A percentile compares a stretch with the other conserved stretches of the same genome.
Conservation (phyloP, 192 early-diverging fungal species). For the Linnemannia elongata region DNA sequence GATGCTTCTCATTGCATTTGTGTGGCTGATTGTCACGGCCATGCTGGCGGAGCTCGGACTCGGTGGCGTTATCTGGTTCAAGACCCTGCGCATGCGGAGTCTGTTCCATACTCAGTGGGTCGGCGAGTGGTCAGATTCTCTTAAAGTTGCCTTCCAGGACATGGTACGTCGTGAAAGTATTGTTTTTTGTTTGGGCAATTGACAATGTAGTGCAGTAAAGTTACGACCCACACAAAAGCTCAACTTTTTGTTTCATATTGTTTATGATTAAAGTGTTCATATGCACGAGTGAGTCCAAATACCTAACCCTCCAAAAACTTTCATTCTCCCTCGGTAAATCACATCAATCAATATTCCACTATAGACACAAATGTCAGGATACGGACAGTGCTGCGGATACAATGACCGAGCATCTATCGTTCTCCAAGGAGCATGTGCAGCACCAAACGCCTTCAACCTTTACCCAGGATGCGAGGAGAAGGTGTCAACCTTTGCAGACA, state of each 20-base stretch:
- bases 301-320: neutral
- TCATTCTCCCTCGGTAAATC: neutral
- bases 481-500: conserved; percentile 41
- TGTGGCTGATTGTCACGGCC: conserved; percentile 38
- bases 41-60: conserved; percentile 43
- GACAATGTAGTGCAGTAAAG: neutral
- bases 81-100: conserved; percentile 53
- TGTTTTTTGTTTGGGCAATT: neutral
- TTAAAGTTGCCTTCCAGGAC: conserved; percentile 53
- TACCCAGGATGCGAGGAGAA: conserved; percentile 47
- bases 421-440: conserved; percentile 23
- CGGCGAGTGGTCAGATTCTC: conserved; percentile 19
- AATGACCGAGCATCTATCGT: neutral
- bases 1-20: conserved; percentile 30
- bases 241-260: neutral
- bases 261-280: neutral
- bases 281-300: too few relatives aligned
- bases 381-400: conserved; percentile 58
- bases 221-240: neutral
- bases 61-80: conserved; percentile 60
- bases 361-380: conserved; percentile 39
- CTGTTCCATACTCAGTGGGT: conserved; percentile 42
- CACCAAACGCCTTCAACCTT: neutral
- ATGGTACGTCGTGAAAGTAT: conserved; percentile 23
- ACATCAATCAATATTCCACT: neutral